These are phyloP conservation scores for Barnettozyma siamensis DNA, from an alignment of 805 yeast species.

Conservation along the genomic window DNA sequence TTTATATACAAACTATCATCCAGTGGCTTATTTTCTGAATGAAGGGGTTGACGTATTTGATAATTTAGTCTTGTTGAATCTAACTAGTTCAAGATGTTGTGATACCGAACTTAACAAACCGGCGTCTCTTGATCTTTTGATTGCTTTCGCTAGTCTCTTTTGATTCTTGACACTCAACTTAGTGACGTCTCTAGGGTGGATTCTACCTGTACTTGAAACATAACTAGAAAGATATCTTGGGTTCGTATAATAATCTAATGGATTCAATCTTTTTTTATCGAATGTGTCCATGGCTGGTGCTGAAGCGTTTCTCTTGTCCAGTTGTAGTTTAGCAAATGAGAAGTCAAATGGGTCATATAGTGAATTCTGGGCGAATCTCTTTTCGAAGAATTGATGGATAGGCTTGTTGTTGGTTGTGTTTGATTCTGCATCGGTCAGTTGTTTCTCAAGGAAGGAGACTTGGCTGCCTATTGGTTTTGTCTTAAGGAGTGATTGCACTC, in stretches of 20 bases:
- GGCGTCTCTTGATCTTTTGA: conserved; percentile 72
- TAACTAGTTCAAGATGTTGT: conserved; percentile 36
- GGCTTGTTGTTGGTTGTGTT: background rate
- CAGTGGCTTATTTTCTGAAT: too few species aligned
- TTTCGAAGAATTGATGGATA: background rate
- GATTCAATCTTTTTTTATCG: conserved; percentile 51
- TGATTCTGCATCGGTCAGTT: too few species aligned
- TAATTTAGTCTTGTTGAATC: background rate
- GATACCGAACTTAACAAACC: conserved; percentile 79
- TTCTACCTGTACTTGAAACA: conserved; percentile 68
- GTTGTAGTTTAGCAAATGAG: conserved; percentile 49
- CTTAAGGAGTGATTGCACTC: too few species aligned
- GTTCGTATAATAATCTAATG: conserved; percentile 63
- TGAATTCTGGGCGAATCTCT: conserved; percentile 36
- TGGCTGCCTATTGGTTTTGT: too few species aligned
- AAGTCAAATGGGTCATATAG: conserved; percentile 83
- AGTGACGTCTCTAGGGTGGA: conserved; percentile 56
- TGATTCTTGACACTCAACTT: conserved; percentile 10
- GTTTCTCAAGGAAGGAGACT: too few species aligned
- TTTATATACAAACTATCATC: background rate
- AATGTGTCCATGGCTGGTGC: conserved; percentile 26
- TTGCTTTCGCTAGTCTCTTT: conserved; percentile 54
- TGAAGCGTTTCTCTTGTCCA: conserved; percentile 36
- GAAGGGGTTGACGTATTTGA: too few species aligned
- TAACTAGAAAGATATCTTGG: conserved; percentile 65